Conservation (phyloP, 2,329 filamentous ascomycete genomes). For the Pleurostoma richardsiae region DNA sequence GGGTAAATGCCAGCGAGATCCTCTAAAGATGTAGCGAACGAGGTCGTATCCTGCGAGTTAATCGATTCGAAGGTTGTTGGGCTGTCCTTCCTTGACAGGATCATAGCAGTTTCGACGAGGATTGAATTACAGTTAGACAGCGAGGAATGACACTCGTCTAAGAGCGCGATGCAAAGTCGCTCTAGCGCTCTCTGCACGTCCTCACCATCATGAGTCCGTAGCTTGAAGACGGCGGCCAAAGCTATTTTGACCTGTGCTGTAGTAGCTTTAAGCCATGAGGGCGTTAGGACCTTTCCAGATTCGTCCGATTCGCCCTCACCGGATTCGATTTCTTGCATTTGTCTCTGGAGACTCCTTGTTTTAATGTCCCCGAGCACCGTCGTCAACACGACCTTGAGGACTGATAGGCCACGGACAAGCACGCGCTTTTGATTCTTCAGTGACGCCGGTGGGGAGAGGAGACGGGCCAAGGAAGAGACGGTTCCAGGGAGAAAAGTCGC, state of each 20-base stretch:
- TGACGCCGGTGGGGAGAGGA: constrained; percentile 63
- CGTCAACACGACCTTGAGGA: constrained; percentile 49
- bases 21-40: constrained; percentile 46
- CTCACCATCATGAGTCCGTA: constrained; percentile 64
- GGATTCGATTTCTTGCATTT: constrained; percentile 17
- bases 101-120: constrained; percentile 76
- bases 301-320: constrained; percentile 21
- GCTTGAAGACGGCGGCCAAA: constrained; percentile 68
- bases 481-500: constrained; percentile 86
- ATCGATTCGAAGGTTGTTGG: constrained; percentile 30
- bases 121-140: constrained; percentile 65
- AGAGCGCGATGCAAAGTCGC: constrained; percentile 65
- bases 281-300: constrained; percentile 34
- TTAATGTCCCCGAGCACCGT: constrained; percentile 54
- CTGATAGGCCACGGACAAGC: constrained; percentile 55
- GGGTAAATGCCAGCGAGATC: constrained; percentile 50
- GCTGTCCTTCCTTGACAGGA: constrained; percentile 51
- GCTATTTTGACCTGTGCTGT: constrained; percentile 77
- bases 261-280: constrained; percentile 75
- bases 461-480: constrained; percentile 73
- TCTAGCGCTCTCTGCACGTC: constrained; percentile 67
- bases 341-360: constrained; percentile 38
- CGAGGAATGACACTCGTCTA: constrained; percentile 74
- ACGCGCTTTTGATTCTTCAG: constrained; percentile 53
- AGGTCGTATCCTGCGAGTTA: constrained; percentile 53